Evolutionary conservation across 805 yeast genomes (phyloP).

Genomic region (Myxozyma geophila): DNA sequence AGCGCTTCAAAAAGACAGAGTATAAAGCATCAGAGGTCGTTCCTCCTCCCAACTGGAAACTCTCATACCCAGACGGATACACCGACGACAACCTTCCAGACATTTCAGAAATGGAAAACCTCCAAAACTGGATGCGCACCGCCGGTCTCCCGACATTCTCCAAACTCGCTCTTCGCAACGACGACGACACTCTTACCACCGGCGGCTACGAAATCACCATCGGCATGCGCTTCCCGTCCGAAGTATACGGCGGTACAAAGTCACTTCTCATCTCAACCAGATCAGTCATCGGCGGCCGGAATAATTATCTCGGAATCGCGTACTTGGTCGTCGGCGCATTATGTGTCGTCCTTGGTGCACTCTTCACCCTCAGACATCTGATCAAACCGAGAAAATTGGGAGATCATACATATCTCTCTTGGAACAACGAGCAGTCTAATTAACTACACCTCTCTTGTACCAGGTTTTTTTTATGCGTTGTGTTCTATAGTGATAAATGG

Average conservation of each 20-base stretch:
- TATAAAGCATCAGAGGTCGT: constrained; percentile 73
- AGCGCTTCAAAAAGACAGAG: constrained; percentile 70
- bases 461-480: not conserved
- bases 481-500: not conserved
- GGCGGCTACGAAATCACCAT: constrained; percentile 76
- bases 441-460: not conserved
- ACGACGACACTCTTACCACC: constrained; percentile 54
- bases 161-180: constrained; percentile 79
- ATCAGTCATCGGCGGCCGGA: constrained; percentile 84
- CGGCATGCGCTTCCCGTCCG: constrained; percentile 76
- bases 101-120: constrained; percentile 73
- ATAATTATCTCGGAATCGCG: constrained; percentile 80
- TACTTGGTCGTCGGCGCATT: constrained; percentile 84
- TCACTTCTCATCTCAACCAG: constrained; percentile 79
- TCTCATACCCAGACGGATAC: constrained; percentile 82
- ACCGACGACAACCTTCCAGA: constrained; percentile 81
- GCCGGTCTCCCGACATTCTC: constrained; percentile 90
- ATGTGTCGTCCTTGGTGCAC: constrained; percentile 68
- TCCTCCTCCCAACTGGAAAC: constrained; percentile 94
- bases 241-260: constrained; percentile 86
- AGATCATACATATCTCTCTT: constrained; percentile 70
- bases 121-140: constrained; percentile 98
- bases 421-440: constrained; percentile 40
- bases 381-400: constrained; percentile 85
- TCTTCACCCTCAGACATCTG: constrained; percentile 79